phyloP scores from a whole-genome alignment of 495 filamentous ascomycete genomes.

The Aspergillus funiculosus region DNA sequence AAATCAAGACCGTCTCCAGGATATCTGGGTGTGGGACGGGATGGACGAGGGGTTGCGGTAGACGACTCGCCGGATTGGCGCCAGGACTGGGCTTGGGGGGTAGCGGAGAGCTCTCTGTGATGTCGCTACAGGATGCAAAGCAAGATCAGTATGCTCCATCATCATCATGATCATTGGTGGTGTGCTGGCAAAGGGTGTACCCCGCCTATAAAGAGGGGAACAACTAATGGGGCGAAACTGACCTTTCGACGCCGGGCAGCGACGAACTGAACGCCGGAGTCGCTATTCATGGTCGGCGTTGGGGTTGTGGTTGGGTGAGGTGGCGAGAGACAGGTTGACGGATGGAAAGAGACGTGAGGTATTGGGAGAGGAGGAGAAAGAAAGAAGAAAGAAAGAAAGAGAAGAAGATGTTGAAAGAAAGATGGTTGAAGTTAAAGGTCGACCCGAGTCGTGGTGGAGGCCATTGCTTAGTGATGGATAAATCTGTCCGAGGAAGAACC shows the following conservation, averaged over 20 bases:
- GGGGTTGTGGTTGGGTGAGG: neutral
- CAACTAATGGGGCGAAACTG: slow-evolving; percentile 11
- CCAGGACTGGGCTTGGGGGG: slow-evolving; percentile 17
- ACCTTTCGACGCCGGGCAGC: slow-evolving; percentile 41
- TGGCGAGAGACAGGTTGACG: neutral
- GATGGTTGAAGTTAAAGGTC: slow-evolving; percentile 3
- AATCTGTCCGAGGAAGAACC: no score
- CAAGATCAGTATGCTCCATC: no score
- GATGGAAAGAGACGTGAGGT: neutral
- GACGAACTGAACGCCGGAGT: slow-evolving; percentile 35
- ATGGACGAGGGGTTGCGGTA: slow-evolving; percentile 17
- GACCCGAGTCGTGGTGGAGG: slow-evolving; percentile 8
- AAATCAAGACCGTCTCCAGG: slow-evolving; percentile 47
- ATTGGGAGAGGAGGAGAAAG: neutral
- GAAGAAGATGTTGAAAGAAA: neutral
- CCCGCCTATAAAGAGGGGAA: slow-evolving; percentile 17
- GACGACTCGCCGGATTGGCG: slow-evolving; percentile 19
- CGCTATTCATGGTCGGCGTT: slow-evolving; percentile 31
- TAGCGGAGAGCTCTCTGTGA: slow-evolving; percentile 36
- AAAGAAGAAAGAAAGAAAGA: slow-evolving; percentile 4
- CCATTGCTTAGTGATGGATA: slow-evolving; percentile 16
- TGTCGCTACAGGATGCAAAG: slow-evolving; percentile 28
- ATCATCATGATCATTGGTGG: no score
- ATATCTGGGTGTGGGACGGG: slow-evolving; percentile 29
- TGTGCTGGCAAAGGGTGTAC: slow-evolving; percentile 5